Conservation (phyloP, 768 basidiomycete species). For the Termitomyces sp. region DNA sequence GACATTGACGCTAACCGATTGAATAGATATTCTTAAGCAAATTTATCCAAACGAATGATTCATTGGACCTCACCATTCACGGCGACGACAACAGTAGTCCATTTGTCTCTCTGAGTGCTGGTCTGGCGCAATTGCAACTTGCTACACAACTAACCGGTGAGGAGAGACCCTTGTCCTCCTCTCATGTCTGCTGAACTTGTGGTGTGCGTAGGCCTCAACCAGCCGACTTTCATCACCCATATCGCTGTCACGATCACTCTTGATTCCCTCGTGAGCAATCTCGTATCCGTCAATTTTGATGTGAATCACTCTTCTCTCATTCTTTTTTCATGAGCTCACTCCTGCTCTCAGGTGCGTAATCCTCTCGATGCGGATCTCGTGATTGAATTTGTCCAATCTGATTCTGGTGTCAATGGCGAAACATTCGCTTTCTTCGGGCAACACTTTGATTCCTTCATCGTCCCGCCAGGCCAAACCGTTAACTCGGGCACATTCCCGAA, state of each 20-base stretch:
- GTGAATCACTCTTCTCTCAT: slow-evolving; percentile 25
- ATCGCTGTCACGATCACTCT: slow-evolving; percentile 49
- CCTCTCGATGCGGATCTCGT: slow-evolving; percentile 53
- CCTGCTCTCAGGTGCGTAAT: slow-evolving; percentile 37
- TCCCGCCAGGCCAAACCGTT: slow-evolving; percentile 52
- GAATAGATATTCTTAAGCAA: slow-evolving; percentile 47
- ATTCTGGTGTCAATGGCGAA: slow-evolving; percentile 43
- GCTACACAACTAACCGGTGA: slow-evolving; percentile 43
- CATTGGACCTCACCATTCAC: slow-evolving; percentile 46
- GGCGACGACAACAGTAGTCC: slow-evolving; percentile 59
- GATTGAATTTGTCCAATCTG: slow-evolving; percentile 52
- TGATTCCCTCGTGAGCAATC: slow-evolving; percentile 39
- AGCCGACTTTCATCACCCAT: slow-evolving; percentile 51
- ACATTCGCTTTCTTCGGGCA: slow-evolving; percentile 57
- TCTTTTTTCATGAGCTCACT: neutral
- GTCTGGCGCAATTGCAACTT: slow-evolving; percentile 47
- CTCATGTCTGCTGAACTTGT: neutral
- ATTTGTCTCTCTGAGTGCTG: slow-evolving; percentile 51
- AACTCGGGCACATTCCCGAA: slow-evolving; percentile 55
- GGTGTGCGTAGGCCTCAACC: slow-evolving; percentile 35
- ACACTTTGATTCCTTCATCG: slow-evolving; percentile 46
- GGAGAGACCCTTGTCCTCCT: neutral
- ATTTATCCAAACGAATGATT: slow-evolving; percentile 49
- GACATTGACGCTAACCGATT: neutral
- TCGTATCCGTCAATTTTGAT: slow-evolving; percentile 52